Percentiles rank a stretch among this genome's conserved stretches.
These are phyloP conservation scores for Diplocarpon mali DNA, from an alignment of 2,329 filamentous ascomycete species.

Conservation along the genomic window DNA sequence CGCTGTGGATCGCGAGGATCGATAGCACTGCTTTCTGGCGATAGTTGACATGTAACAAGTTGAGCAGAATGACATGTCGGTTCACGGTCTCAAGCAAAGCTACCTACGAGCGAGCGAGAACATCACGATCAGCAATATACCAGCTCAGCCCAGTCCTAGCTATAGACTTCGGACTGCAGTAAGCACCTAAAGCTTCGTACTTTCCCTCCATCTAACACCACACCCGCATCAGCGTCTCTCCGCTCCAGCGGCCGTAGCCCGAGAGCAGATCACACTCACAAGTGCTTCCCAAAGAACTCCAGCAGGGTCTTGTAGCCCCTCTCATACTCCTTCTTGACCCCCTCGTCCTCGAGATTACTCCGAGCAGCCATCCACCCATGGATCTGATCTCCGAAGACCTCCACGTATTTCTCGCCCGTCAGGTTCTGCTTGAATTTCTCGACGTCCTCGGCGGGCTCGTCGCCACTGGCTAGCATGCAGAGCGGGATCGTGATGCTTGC, in stretches of 20 bases:
- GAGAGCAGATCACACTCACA: slow-evolving; percentile 18
- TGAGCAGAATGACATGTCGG: too few relatives aligned
- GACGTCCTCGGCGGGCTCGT: slow-evolving; percentile 41
- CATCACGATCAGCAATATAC: too few relatives aligned
- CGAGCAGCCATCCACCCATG: slow-evolving; percentile 51
- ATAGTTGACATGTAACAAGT: too few relatives aligned
- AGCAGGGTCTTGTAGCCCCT: slow-evolving; percentile 37
- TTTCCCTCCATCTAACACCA: background rate
- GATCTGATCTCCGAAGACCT: slow-evolving; percentile 39
- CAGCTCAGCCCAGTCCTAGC: background rate
- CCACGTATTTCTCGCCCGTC: slow-evolving; percentile 34
- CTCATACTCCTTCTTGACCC: slow-evolving; percentile 36
- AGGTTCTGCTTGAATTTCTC: slow-evolving; percentile 34
- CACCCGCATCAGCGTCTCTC: slow-evolving; percentile 1
- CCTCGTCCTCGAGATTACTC: slow-evolving; percentile 34
- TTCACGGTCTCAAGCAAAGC: too few relatives aligned
- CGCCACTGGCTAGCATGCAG: slow-evolving; percentile 52
- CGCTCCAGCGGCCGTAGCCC: background rate
- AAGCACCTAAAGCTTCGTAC: slow-evolving; percentile 3
- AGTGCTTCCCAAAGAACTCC: slow-evolving; percentile 33
- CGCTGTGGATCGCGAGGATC: too few relatives aligned
- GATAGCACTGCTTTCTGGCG: too few relatives aligned
- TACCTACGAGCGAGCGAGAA: too few relatives aligned
- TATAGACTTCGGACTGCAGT: background rate
- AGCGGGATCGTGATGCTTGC: slow-evolving; percentile 48